phyloP scores from a whole-genome alignment of 768 basidiomycete genomes.

The Baorangia bicolor region DNA sequence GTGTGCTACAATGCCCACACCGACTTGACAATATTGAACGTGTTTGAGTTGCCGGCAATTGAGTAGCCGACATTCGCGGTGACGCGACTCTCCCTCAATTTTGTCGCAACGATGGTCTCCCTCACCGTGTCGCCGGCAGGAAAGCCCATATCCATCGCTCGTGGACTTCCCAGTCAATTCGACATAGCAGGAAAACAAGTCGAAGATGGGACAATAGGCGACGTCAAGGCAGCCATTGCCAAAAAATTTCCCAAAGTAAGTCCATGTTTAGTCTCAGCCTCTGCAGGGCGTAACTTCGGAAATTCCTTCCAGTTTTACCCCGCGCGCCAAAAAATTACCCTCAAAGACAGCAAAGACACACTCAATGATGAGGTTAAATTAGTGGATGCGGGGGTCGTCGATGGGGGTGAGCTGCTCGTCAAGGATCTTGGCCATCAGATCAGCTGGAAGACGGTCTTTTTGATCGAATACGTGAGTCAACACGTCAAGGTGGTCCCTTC shows the following conservation, averaged over 20 bases:
- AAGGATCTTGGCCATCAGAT: conserved; percentile 94
- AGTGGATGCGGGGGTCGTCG: conserved; percentile 50
- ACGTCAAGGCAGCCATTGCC: conserved; percentile 68
- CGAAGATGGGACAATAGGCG: conserved; percentile 55
- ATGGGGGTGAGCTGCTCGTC: conserved; percentile 65
- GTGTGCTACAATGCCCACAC: too few species aligned
- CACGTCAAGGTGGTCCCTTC: not conserved
- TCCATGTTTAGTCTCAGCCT: not conserved
- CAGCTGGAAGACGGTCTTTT: conserved; percentile 83
- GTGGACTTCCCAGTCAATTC: conserved; percentile 50
- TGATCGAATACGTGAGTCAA: conserved; percentile 88
- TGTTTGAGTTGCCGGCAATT: not conserved
- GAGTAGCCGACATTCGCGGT: not conserved
- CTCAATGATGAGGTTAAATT: conserved; percentile 66
- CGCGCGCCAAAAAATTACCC: conserved; percentile 70
- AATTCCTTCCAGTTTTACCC: conserved; percentile 58
- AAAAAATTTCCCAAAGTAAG: conserved; percentile 51
- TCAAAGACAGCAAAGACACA: conserved; percentile 59
- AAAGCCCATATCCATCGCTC: conserved; percentile 46
- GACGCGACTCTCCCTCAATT: not conserved
- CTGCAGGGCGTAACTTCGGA: not conserved
- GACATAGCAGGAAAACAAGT: conserved; percentile 44
- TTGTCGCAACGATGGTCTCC: conserved; percentile 41
- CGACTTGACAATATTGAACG: too few species aligned
- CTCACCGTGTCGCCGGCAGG: conserved; percentile 54